Conservation (phyloP, 169 alveolate species). For the Eimeria tenella region DNA sequence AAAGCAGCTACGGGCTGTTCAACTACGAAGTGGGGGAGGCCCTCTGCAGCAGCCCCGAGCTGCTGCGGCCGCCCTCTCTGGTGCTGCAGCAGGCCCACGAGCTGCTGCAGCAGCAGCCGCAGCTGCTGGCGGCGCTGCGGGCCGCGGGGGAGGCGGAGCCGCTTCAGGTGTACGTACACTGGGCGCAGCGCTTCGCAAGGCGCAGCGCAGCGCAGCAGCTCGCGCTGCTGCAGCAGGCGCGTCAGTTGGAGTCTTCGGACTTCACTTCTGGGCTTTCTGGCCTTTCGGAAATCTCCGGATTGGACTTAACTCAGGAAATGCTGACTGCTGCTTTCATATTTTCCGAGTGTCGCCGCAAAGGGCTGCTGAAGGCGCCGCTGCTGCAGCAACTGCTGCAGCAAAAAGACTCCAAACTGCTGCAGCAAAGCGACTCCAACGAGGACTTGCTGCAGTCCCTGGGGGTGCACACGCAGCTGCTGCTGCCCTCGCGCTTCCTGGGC, state of each 20-base stretch:
- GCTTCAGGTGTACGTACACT: background rate
- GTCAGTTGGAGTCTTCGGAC: background rate
- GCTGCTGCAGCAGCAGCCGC: constrained; percentile 42
- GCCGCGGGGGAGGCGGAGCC: background rate
- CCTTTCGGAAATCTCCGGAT: background rate
- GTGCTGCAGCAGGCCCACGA: constrained; percentile 65
- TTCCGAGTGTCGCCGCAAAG: background rate
- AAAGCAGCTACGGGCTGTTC: constrained; percentile 56
- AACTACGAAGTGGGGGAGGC: constrained; percentile 37
- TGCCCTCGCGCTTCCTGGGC: constrained; percentile 39
- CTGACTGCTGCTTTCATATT: background rate
- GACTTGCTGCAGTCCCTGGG: background rate
- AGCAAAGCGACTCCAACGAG: background rate
- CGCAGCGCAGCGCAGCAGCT: constrained; percentile 28
- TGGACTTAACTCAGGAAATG: constrained; percentile 37
- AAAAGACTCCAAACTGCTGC: background rate
- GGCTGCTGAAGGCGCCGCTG: background rate
- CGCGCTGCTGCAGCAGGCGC: background rate
- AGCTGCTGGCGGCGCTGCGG: background rate
- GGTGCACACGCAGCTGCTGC: background rate
- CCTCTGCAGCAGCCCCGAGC: constrained; percentile 45
- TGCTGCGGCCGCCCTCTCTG: constrained; percentile 30
- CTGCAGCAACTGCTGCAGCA: background rate
- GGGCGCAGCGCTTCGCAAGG: constrained; percentile 39
- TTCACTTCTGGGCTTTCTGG: background rate